Percentiles rank a stretch among this genome's conserved stretches.
Evolutionary conservation across 768 basidiomycete species (phyloP).

Genomic region (Suillus occidentalis): DNA sequence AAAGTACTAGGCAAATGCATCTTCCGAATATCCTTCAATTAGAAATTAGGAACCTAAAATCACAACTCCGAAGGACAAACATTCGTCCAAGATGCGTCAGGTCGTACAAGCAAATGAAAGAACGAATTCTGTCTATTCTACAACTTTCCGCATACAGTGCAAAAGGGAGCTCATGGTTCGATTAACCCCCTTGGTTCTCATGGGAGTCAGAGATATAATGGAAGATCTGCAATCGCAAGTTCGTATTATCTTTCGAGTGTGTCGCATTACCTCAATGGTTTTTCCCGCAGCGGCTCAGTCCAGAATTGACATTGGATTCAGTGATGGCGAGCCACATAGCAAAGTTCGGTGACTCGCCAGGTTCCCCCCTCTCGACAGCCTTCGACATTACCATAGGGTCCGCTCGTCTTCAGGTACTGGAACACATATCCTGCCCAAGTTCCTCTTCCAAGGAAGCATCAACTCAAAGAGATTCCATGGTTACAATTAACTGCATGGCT

Average conservation of each 20-base stretch:
- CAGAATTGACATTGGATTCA: conserved; percentile 40
- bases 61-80: not conserved
- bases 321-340: conserved; percentile 44
- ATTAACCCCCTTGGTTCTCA: conserved; percentile 57
- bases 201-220: conserved; percentile 44
- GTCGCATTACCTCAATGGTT: conserved; percentile 6
- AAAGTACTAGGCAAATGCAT: conserved; percentile 12
- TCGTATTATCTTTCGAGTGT: conserved; percentile 19
- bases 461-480: not conserved
- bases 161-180: conserved; percentile 36
- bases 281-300: conserved; percentile 32
- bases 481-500: not conserved
- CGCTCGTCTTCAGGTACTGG: conserved; percentile 43
- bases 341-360: conserved; percentile 28
- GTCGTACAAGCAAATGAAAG: not conserved
- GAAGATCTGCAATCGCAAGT: conserved; percentile 50
- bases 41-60: not conserved
- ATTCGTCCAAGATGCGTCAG: not conserved
- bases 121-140: not conserved
- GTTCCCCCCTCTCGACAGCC: conserved; percentile 20
- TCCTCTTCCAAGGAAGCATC: not conserved
- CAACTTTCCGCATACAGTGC: conserved; percentile 6
- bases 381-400: conserved; percentile 46
- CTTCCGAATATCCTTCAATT: not conserved
- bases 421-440: conserved; percentile 35